Evolutionary conservation across 2,329 filamentous ascomycete species (phyloP).

Genomic region (Hymenoscyphus infarciens): DNA sequence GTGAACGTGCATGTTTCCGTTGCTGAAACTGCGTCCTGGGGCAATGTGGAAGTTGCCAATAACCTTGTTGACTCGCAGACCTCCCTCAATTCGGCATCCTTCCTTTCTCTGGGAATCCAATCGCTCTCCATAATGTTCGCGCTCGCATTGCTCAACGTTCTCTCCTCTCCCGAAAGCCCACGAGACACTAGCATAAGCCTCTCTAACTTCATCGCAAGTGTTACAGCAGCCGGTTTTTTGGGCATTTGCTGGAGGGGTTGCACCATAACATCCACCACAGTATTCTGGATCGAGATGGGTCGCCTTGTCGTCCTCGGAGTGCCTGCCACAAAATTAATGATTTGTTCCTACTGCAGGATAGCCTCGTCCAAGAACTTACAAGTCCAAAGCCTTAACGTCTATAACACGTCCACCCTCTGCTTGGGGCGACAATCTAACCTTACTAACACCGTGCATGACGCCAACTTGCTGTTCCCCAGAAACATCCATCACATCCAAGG

Average conservation of each 20-base stretch:
- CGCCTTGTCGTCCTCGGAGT: slow-evolving; percentile 64
- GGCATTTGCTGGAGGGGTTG: slow-evolving; percentile 65
- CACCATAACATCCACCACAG: slow-evolving; percentile 92
- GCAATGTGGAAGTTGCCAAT: slow-evolving; percentile 98
- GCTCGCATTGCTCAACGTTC: slow-evolving; percentile 89
- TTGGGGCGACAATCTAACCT: slow-evolving; percentile 73
- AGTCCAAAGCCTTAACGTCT: slow-evolving; percentile 62
- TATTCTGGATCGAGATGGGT: slow-evolving; percentile 85
- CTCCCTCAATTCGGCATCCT: slow-evolving; percentile 90
- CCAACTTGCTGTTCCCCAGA: slow-evolving; percentile 95
- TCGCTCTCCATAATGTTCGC: slow-evolving; percentile 89
- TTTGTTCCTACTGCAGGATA: background rate
- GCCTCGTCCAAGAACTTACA: slow-evolving; percentile 46
- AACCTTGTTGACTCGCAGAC: slow-evolving; percentile 94
- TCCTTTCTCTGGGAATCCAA: slow-evolving; percentile 85
- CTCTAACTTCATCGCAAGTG: slow-evolving; percentile 93
- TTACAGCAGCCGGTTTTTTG: slow-evolving; percentile 89
- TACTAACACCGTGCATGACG: slow-evolving; percentile 87
- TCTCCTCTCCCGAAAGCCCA: slow-evolving; percentile 96
- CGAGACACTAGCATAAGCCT: slow-evolving; percentile 82
- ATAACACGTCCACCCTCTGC: slow-evolving; percentile 74
- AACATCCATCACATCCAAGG: slow-evolving; percentile 98
- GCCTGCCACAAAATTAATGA: slow-evolving; percentile 42
- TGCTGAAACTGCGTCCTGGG: slow-evolving; percentile 92
- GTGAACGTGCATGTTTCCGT: slow-evolving; percentile 95